A percentile compares a stretch with the other conserved stretches of the same genome.
These are phyloP conservation scores for Larix kaempferi DNA, from an alignment of 75 land plant species.

Conservation along the genomic window DNA sequence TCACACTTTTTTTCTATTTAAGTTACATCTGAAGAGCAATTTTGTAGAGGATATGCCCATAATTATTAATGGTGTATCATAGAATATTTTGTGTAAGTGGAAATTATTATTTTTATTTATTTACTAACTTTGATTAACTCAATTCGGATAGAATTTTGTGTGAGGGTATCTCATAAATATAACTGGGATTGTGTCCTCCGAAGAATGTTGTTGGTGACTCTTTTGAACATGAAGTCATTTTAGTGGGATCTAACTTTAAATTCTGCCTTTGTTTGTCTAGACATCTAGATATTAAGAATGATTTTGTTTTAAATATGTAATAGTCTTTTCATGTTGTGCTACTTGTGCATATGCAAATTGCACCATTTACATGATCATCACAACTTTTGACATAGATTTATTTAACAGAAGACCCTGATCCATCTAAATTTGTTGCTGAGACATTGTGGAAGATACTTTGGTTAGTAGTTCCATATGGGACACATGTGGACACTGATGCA, in stretches of 20 bases:
- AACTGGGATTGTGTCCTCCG: no score
- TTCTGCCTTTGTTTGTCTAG: background rate
- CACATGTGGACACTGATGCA: conserved; percentile 79
- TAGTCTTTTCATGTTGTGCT: background rate
- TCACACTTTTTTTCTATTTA: no score
- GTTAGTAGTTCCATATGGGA: conserved; percentile 74
- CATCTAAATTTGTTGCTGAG: conserved; percentile 92
- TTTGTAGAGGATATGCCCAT: no score
- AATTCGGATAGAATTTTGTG: background rate
- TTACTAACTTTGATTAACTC: background rate
- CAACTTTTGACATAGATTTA: background rate
- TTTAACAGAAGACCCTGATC: conserved; percentile 96
- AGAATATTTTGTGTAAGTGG: no score
- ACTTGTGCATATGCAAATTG: background rate
- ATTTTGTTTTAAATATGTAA: background rate
- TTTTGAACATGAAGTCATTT: no score
- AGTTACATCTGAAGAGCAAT: no score
- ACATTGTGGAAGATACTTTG: conserved; percentile 95
- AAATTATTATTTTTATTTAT: no score
- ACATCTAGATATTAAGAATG: background rate
- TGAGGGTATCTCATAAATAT: background rate
- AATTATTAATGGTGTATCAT: no score
- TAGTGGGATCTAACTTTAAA: no score
- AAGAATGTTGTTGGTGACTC: no score
- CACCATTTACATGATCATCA: background rate